Evolutionary conservation across 2,329 filamentous ascomycete species (phyloP).

Genomic region (Zelopaecilomyces penicillatus): DNA sequence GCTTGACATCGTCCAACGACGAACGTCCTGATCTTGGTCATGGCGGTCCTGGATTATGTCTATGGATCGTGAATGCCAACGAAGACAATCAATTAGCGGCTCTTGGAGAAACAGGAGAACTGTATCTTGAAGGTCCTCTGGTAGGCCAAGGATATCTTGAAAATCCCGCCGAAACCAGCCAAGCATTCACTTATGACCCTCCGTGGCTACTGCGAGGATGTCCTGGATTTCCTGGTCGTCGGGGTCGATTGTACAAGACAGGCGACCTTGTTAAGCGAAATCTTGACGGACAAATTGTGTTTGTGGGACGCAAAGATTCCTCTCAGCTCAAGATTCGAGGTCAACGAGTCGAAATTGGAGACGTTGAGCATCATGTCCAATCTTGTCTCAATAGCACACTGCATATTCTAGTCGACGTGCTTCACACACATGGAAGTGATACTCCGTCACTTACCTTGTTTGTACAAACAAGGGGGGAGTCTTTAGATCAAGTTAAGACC

Average conservation of each 20-base stretch:
- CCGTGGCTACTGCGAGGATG: slow-evolving; percentile 23
- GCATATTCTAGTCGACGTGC: slow-evolving; percentile 1
- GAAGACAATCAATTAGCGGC: slow-evolving; percentile 4
- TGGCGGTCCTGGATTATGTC: slow-evolving; percentile 4
- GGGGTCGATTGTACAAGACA: slow-evolving; percentile 22
- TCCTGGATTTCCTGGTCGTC: slow-evolving; percentile 7
- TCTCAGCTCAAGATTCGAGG: slow-evolving; percentile 46
- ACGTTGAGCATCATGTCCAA: slow-evolving; percentile 10
- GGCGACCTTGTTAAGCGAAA: slow-evolving; percentile 26
- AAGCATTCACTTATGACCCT: slow-evolving; percentile 17
- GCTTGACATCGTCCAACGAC: neutral
- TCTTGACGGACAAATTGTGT: slow-evolving; percentile 25
- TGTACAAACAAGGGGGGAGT: neutral
- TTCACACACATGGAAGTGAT: neutral
- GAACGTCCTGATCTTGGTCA: neutral
- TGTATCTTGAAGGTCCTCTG: slow-evolving; percentile 10
- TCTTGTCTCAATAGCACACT: neutral
- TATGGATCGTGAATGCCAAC: slow-evolving; percentile 8
- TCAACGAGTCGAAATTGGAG: slow-evolving; percentile 29
- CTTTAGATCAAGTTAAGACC: neutral
- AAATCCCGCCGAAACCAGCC: slow-evolving; percentile 9
- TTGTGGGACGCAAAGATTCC: slow-evolving; percentile 41
- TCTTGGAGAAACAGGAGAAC: slow-evolving; percentile 9
- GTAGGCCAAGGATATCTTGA: slow-evolving; percentile 11
- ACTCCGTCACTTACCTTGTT: slow-evolving; percentile 1